Percentiles rank a stretch among this genome's conserved stretches.
phyloP scores from a whole-genome alignment of 192 early-diverging fungal genomes.

The Coemansia sp. region DNA sequence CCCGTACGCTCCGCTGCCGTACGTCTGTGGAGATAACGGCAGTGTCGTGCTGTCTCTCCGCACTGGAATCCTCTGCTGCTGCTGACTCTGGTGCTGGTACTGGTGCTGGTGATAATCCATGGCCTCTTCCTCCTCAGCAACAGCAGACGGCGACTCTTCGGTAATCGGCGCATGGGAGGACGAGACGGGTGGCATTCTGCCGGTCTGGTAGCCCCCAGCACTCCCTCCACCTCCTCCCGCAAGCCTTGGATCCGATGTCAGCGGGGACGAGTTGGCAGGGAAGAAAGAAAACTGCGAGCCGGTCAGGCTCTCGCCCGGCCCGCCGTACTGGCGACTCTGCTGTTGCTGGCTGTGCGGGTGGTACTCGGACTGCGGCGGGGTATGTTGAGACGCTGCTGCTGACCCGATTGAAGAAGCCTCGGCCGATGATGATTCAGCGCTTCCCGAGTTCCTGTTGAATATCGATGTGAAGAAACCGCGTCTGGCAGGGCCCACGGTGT shows the following conservation, averaged over 20 bases:
- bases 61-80: neutral
- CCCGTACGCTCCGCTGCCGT: neutral
- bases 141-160: conserved; percentile 16
- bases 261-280: conserved; percentile 23
- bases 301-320: neutral
- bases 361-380: neutral
- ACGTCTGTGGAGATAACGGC: conserved; percentile 14
- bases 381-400: neutral
- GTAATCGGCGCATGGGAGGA: conserved; percentile 19
- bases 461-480: conserved; percentile 37
- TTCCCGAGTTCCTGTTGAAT: conserved; percentile 13
- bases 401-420: neutral
- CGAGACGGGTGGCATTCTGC: neutral
- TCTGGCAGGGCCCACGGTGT: conserved; percentile 39
- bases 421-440: neutral
- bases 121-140: conserved; percentile 3
- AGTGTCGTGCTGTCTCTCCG: conserved; percentile 2
- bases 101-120: neutral
- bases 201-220: too few species aligned
- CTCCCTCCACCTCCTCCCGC: neutral
- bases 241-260: neutral
- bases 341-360: neutral
- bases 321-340: conserved; percentile 2
- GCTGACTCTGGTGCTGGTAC: neutral
- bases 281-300: conserved; percentile 4